Base-by-base conservation (phyloP, 2,329 filamentous ascomycete species). In the Fusarium sp. region DNA sequence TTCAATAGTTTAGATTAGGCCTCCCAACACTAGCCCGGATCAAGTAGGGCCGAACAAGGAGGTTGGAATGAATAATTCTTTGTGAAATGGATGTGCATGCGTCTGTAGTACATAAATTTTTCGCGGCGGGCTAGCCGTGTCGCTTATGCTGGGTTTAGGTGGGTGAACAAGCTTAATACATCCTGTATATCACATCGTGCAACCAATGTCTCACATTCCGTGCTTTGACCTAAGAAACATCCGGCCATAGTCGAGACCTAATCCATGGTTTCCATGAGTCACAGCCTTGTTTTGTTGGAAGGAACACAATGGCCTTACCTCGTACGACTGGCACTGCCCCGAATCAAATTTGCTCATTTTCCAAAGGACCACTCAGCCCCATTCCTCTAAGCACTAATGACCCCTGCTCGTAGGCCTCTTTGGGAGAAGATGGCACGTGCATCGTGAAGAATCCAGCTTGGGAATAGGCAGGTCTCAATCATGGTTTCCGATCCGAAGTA, bases 281-380 rank as follows among this genome's bases (percentile, higher is more conserved):
- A 25, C 23, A n/a, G n/a, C n/a, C n/a, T n/a, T n/a, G n/a, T 21
- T n/a, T n/a, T 23, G 9, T 27, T 1, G 8, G 25, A 18, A 53
- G 53, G 46, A 35, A 36, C 9, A 52, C 3, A 35, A 56, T 56
- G 36, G 47, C 27, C 53, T 56, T 29, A 42, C 21, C 13, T 53
- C 37, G 53, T 53, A 56, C 36, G 36, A 53, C 36, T 33, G n/a
- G 33, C 43, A 55, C 52, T 40, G 48, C 45, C 53, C 37, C 47
- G 18, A 56, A 21, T 21, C 29, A 52, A 53, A 53, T 36, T 53
- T 41, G 37, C 37, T 53, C 48, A 53, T 42, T 56, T 42, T 56
- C 47, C 29, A 53, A 33, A 53, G 37, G 53, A 56, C 53, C 53
- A 42, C 47, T 20, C 53, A 56, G 47, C 53, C 53, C 53, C 53